Evolutionary conservation across 495 filamentous ascomycete species (phyloP).

Genomic region (Cetradonia linearis): DNA sequence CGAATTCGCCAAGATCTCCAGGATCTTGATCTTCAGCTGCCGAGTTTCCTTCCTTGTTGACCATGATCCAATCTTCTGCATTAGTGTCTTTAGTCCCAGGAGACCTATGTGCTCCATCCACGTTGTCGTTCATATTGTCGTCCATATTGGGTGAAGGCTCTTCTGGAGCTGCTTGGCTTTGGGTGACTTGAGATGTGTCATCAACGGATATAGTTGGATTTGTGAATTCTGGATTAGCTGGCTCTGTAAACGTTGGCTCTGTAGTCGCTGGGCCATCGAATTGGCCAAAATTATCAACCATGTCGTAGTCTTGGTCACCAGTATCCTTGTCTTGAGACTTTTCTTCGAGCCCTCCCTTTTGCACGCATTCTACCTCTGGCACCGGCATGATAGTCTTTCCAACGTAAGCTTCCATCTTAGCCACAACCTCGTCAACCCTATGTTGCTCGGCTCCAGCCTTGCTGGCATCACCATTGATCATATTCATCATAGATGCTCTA

Average conservation of each 20-base stretch:
- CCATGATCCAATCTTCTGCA: constrained; percentile 52
- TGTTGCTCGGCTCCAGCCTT: constrained; percentile 7
- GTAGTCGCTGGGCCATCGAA: constrained; percentile 1
- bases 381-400: constrained; percentile 47
- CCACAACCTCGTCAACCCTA: constrained; percentile 48
- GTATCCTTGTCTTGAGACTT: constrained; percentile 33
- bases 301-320: constrained; percentile 17
- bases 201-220: constrained; percentile 2
- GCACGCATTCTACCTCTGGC: constrained; percentile 53
- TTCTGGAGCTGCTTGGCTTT: not conserved
- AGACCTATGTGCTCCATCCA: constrained; percentile 5
- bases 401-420: constrained; percentile 45
- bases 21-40: constrained; percentile 20
- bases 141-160: not conserved
- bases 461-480: constrained; percentile 9
- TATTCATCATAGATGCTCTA: constrained; percentile 15
- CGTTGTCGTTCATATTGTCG: not conserved
- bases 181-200: not conserved
- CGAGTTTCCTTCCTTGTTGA: constrained; percentile 37
- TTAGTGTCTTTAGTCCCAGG: constrained; percentile 28
- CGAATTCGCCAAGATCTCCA: constrained; percentile 16
- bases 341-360: constrained; percentile 63
- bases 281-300: constrained; percentile 16
- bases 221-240: constrained; percentile 7
- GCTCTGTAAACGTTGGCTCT: constrained; percentile 2